Evolutionary conservation across 192 early-diverging fungal species (phyloP).

Genomic region (Geosiphon pyriformis): DNA sequence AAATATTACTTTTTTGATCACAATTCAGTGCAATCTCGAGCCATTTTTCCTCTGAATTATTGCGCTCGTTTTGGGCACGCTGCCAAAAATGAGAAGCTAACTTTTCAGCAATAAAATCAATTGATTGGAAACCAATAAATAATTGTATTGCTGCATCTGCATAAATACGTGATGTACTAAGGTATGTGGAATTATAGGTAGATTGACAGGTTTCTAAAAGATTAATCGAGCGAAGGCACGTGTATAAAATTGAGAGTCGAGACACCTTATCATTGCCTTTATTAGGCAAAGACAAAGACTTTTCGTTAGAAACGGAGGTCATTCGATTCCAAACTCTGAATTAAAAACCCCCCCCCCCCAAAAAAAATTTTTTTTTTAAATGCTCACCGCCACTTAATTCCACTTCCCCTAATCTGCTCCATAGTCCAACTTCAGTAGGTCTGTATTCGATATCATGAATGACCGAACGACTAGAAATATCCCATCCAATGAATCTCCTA

Average conservation of each 20-base stretch:
- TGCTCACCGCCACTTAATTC: slow-evolving; percentile 23
- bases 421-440: slow-evolving; percentile 1
- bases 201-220: slow-evolving; percentile 8
- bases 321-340: not conserved
- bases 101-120: slow-evolving; percentile 15
- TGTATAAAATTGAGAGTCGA: slow-evolving; percentile 20
- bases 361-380: too few relatives aligned
- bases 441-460: slow-evolving; percentile 5
- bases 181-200: not conserved
- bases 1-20: slow-evolving; percentile 4
- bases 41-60: slow-evolving; percentile 16
- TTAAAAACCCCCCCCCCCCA: too few relatives aligned
- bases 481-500: slow-evolving; percentile 16
- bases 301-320: not conserved
- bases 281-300: not conserved
- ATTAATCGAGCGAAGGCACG: slow-evolving; percentile 16
- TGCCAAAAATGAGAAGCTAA: slow-evolving; percentile 11
- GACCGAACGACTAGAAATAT: not conserved
- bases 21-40: slow-evolving; percentile 5
- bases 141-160: slow-evolving; percentile 17
- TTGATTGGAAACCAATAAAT: slow-evolving; percentile 16
- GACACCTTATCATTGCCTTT: slow-evolving; percentile 17
- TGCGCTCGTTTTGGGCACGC: slow-evolving; percentile 5
- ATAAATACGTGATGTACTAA: slow-evolving; percentile 21
- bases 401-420: slow-evolving; percentile 13